Percentiles rank a stretch among this genome's conserved stretches.
Conservation (phyloP, 768 basidiomycete genomes). For the Agrocybe pediades region DNA sequence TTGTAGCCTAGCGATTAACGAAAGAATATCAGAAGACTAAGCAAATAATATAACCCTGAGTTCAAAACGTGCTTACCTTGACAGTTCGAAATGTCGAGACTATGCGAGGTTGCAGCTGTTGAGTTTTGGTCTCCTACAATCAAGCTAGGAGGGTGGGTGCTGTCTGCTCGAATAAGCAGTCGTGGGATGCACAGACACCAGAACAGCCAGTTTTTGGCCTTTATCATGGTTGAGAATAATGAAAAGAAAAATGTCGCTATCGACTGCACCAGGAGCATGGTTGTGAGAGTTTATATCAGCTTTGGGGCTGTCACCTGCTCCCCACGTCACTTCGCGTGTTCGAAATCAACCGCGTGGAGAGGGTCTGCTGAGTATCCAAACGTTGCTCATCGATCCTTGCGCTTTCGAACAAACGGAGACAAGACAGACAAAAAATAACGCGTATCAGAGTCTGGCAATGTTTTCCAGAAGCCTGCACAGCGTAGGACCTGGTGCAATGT, state of each 20-base stretch:
- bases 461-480: constrained; percentile 4
- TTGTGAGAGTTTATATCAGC: constrained; percentile 2
- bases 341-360: constrained; percentile 7
- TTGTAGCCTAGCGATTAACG: constrained; percentile 48
- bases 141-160: not conserved
- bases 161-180: constrained; percentile 1
- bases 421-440: not conserved
- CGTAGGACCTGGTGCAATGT: too few relatives aligned
- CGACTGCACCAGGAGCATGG: constrained; percentile 1
- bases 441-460: not conserved
- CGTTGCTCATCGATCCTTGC: constrained; percentile 1
- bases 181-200: constrained; percentile 2
- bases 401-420: not conserved
- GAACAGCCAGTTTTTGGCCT: constrained; percentile 6
- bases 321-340: constrained; percentile 11
- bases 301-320: constrained; percentile 11
- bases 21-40: constrained; percentile 1
- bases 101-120: not conserved
- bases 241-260: not conserved
- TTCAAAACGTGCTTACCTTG: constrained; percentile 12
- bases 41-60: not conserved
- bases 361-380: not conserved
- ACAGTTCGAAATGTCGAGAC: constrained; percentile 19
- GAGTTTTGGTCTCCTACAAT: not conserved
- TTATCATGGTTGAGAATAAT: constrained; percentile 8